A percentile compares a stretch with the other conserved stretches of the same genome.
Conservation (phyloP, 2,329 filamentous ascomycete species). For the Helotiales sp. region DNA sequence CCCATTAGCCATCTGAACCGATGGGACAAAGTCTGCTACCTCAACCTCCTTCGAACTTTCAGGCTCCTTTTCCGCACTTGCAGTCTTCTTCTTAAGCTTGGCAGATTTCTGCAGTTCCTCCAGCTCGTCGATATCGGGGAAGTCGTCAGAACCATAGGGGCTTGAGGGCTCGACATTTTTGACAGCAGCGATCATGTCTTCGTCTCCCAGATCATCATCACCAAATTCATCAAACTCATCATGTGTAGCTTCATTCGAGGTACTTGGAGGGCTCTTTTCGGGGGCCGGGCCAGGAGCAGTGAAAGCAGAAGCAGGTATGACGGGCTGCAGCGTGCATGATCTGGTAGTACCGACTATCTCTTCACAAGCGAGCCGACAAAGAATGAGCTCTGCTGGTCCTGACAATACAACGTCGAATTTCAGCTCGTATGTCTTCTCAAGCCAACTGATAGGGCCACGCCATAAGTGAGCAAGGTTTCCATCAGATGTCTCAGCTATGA, state of each 20-base stretch:
- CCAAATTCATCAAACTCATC: slow-evolving; percentile 29
- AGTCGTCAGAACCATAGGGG: slow-evolving; percentile 43
- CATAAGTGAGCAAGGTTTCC: slow-evolving; percentile 71
- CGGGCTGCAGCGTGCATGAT: slow-evolving; percentile 26
- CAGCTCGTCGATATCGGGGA: slow-evolving; percentile 50
- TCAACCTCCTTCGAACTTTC: slow-evolving; percentile 4
- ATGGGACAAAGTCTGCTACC: slow-evolving; percentile 41
- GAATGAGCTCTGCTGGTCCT: slow-evolving; percentile 56
- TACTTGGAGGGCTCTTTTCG: too few relatives aligned
- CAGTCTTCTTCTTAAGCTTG: slow-evolving; percentile 25
- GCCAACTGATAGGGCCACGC: slow-evolving; percentile 60
- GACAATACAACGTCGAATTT: slow-evolving; percentile 58
- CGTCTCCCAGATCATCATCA: slow-evolving; percentile 40
- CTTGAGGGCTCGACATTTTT: slow-evolving; percentile 26
- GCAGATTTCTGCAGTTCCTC: not conserved
- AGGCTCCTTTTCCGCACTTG: not conserved
- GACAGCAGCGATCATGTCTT: slow-evolving; percentile 42
- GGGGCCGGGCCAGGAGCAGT: slow-evolving; percentile 4
- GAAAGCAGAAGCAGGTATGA: slow-evolving; percentile 39
- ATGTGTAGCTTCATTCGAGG: too few relatives aligned
- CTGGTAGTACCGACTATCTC: slow-evolving; percentile 66
- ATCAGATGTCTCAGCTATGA: slow-evolving; percentile 71
- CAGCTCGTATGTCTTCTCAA: slow-evolving; percentile 59
- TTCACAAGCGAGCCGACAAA: slow-evolving; percentile 78
- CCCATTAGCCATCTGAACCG: slow-evolving; percentile 67